These are phyloP conservation scores for Cladosporium sp. DNA, from an alignment of 2,329 filamentous ascomycete species.

Conservation along the genomic window DNA sequence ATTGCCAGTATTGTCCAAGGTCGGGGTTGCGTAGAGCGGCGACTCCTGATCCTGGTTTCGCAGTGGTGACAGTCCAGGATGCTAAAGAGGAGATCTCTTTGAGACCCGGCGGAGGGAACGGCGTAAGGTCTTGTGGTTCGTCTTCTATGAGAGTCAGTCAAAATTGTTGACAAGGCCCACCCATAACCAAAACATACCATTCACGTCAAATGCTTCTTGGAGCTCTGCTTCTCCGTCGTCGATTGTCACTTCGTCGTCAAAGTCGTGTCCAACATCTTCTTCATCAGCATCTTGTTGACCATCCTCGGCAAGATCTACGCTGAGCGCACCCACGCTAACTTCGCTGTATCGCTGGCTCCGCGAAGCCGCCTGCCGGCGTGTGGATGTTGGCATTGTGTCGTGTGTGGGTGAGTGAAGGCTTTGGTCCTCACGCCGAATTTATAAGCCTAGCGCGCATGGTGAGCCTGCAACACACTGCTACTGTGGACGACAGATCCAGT, in stretches of 20 bases:
- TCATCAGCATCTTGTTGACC: conserved; percentile 20
- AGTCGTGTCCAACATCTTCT: conserved; percentile 24
- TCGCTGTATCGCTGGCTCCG: conserved; percentile 14
- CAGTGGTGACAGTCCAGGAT: conserved; percentile 76
- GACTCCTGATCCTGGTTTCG: conserved; percentile 75
- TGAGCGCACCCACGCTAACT: conserved; percentile 11
- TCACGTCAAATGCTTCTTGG: not conserved
- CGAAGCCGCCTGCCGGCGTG: conserved; percentile 14
- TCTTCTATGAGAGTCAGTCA: conserved; percentile 6
- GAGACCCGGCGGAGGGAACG: conserved; percentile 44
- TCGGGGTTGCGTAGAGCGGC: conserved; percentile 72
- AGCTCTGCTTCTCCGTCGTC: conserved; percentile 58
- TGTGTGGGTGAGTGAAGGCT: not conserved
- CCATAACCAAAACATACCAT: not conserved
- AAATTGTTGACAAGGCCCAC: no score
- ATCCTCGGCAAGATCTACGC: conserved; percentile 16
- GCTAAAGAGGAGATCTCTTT: conserved; percentile 84
- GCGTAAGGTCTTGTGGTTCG: conserved; percentile 8
- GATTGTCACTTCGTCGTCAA: conserved; percentile 42
- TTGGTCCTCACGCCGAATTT: conserved; percentile 4
- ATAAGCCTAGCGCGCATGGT: not conserved
- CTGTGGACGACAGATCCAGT: not conserved
- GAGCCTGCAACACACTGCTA: not conserved
- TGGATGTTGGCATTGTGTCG: conserved; percentile 16
- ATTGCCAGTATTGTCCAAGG: conserved; percentile 74